Evolutionary conservation across 1,139 yeast genomes (phyloP), one percentile per base, ranked within the genome.

Genomic region (Protomyces macrosporus): DNA sequence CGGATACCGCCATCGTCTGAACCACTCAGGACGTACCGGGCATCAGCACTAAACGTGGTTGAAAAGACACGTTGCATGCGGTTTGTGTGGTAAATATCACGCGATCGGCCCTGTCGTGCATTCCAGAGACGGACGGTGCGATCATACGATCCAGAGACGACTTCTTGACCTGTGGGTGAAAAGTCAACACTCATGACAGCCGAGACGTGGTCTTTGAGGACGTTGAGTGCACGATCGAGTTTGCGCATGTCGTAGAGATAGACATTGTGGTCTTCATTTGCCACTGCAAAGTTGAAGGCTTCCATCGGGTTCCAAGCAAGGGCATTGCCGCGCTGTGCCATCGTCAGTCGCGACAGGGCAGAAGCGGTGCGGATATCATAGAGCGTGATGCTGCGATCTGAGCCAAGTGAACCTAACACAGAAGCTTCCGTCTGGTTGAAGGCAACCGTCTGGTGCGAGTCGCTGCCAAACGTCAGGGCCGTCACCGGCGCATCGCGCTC

Each of bases 261-360:
- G 9, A 87, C 86, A 73, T 95, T 95, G 75, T 93, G 98, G 77
- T 95, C 98, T 76, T 95, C 99, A 72, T 84, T 84, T 0, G 90
- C 98, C 59, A 89, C 84, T 23, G 93, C 98, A 77, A 95, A 91
- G 72, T 87, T 85, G 77, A 84, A 93, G 1, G 98, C 96, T 75
- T 93, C 98, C 88, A 93, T 89, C 3, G 99, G 99, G 75, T 95
- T 93, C 98, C 98, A 95, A 64, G 91, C 82, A 39, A 95, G 80
- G 54, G 95, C 82, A 75, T 95, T 95, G 33, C 95, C 88, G 71
- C 95, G 82, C 81, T 93, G 79, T 36, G 53, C 54, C 36, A 96
- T 89, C 54, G 87, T 88, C 67, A 93, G 84, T 74, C 90, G 91
- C 74, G 95, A 98, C 2, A 95, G 84, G 10, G 98, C 97, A 1